Evolutionary conservation across 2,329 filamentous ascomycete species (phyloP), one percentile per base, ranked within the genome.

Genomic region (Diaporthe aspalathi): DNA sequence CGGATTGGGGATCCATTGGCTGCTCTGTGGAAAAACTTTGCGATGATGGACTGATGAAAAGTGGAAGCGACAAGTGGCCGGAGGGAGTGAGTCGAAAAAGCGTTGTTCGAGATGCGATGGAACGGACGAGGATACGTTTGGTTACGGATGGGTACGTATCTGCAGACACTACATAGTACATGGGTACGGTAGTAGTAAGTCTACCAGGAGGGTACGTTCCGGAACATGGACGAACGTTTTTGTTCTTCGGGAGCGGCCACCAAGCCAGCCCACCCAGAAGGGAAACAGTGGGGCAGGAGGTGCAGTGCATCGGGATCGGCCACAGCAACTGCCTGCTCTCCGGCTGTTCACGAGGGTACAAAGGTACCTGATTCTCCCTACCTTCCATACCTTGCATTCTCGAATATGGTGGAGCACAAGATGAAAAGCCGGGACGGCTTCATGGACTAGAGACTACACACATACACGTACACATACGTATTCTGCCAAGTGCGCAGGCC

Each of bases 1-100:
- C 43, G 43, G 53, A 38, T 54, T 27, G 49, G 62, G 68, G 65
- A 66, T 35, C 62, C 68, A 68, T 71, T 68, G 68, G 40, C 40
- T 56, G 52, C 17, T 67, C 71, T 63, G 54, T 54, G 53, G 68
- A 70, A 73, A 71, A 68, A 65, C 14, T 66, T 71, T 57, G 29
- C 53, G 65, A 22, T 50, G 56, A 73, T 73, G 71, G 71, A 73
- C 71, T 73, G 71, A 73, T 71, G 65, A 68, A 71, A 73, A 71
- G 68, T 68, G 68, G 65, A 71, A 71, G 68, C 71, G 67, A 66
- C 68, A 68, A 68, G 68, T 72, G 62, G 67, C 35, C 71, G 60
- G 35, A 7, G 43, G 40, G 20, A n/a, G 29, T 14, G 45, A 50
- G 29, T 50, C 43, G 45, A 50, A 17, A n/a, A 5, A n/a, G n/a